Evolutionary conservation across 2,329 filamentous ascomycete genomes (phyloP).

Genomic region (Penicillium sp.): DNA sequence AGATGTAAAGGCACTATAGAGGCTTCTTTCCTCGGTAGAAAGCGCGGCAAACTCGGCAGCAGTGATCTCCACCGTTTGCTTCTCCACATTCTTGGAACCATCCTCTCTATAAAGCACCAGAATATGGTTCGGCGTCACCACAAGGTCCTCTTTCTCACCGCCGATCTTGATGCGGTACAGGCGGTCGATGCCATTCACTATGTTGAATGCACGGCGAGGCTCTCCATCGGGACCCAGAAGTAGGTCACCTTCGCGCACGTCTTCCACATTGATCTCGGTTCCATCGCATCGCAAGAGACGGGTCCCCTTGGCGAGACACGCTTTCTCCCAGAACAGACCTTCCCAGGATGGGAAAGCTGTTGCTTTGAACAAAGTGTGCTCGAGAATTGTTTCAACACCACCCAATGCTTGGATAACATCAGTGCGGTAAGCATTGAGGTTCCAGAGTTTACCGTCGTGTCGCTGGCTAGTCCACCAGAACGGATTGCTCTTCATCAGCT

Average conservation of each 20-base stretch:
- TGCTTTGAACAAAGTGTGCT: constrained; percentile 93
- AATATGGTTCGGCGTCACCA: constrained; percentile 45
- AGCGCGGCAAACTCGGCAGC: constrained; percentile 40
- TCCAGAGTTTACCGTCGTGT: constrained; percentile 96
- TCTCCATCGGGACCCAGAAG: constrained; percentile 44
- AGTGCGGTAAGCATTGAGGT: constrained; percentile 86
- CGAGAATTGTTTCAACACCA: constrained; percentile 94
- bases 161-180: constrained; percentile 45
- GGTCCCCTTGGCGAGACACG: constrained; percentile 39
- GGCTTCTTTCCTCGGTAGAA: constrained; percentile 29
- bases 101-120: constrained; percentile 37
- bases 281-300: constrained; percentile 41
- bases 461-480: constrained; percentile 99
- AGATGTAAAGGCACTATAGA: constrained; percentile 29
- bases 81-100: constrained; percentile 12
- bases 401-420: constrained; percentile 94
- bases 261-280: constrained; percentile 40
- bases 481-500: constrained; percentile 97
- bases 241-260: constrained; percentile 44
- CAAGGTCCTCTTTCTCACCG: constrained; percentile 39
- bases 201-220: constrained; percentile 44
- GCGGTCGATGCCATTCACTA: constrained; percentile 41
- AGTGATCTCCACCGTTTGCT: constrained; percentile 40
- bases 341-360: constrained; percentile 97
- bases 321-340: constrained; percentile 80